Evolutionary conservation across 108 stramenopile genomes (phyloP).

Genomic region (Conticribra guillardii): DNA sequence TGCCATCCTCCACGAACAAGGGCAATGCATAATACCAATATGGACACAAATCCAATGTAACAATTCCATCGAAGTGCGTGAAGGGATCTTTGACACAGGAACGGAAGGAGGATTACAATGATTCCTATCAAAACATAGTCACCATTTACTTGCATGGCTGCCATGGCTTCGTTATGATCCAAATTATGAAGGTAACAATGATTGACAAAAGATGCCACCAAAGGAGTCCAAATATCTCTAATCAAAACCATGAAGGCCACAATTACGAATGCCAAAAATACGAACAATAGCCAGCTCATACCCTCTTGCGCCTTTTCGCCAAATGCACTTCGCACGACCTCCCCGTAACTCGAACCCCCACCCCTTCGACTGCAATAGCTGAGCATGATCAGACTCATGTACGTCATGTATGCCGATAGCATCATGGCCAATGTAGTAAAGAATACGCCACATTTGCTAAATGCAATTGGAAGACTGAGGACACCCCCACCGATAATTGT

Average conservation of each 20-base stretch:
- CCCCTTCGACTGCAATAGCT: conserved; percentile 73
- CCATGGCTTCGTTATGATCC: no score
- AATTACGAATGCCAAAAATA: conserved; percentile 75
- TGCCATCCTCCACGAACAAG: conserved; percentile 37
- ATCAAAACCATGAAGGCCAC: conserved; percentile 82
- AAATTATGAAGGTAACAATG: no score
- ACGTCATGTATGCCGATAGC: conserved; percentile 50
- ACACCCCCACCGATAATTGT: conserved; percentile 70
- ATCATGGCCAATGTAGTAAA: conserved; percentile 50
- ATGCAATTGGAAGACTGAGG: conserved; percentile 62
- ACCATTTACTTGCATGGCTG: conserved; percentile 12
- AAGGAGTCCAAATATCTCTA: conserved; percentile 58
- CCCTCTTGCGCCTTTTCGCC: conserved; percentile 59
- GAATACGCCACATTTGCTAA: conserved; percentile 51
- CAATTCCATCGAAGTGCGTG: conserved; percentile 83
- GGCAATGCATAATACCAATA: conserved; percentile 60
- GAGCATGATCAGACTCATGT: conserved; percentile 69
- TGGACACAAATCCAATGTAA: conserved; percentile 77
- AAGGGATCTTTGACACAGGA: conserved; percentile 63
- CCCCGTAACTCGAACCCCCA: conserved; percentile 72
- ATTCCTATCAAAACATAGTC: conserved; percentile 53
- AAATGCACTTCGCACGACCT: conserved; percentile 73
- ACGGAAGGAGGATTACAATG: conserved; percentile 57
- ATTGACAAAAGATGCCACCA: conserved; percentile 18
- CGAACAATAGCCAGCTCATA: conserved; percentile 57